Evolutionary conservation across 768 basidiomycete genomes (phyloP).

Genomic region (Mycena chlorophos): DNA sequence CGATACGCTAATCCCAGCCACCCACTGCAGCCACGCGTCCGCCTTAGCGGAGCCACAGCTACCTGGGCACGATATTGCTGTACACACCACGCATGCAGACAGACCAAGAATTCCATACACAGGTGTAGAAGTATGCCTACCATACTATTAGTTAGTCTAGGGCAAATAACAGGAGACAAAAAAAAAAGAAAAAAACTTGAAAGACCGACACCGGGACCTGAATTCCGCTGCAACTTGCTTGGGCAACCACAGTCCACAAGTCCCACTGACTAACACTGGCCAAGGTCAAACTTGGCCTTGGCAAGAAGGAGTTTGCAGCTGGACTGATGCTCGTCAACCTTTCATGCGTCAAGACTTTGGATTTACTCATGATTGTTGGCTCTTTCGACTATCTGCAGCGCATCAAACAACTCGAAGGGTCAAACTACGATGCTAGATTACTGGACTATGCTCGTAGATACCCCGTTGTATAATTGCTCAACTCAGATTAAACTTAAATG

Average conservation of each 20-base stretch:
- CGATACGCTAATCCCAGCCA: no score
- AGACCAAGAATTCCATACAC: neutral
- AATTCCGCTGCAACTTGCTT: slow-evolving; percentile 61
- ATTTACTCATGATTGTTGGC: no score
- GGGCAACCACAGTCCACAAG: slow-evolving; percentile 77
- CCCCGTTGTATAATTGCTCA: no score
- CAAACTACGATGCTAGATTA: no score
- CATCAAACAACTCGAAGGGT: no score
- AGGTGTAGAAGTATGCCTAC: neutral
- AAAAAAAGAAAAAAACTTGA: neutral
- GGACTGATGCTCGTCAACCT: slow-evolving; percentile 2
- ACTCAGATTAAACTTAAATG: no score
- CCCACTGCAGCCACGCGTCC: no score
- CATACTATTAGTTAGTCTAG: neutral
- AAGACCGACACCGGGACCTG: slow-evolving; percentile 24
- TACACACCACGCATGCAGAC: neutral
- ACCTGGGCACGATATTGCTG: neutral
- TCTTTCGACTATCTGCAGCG: no score
- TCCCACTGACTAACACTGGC: slow-evolving; percentile 72
- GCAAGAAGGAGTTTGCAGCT: slow-evolving; percentile 1
- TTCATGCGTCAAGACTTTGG: slow-evolving; percentile 2
- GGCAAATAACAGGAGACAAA: neutral
- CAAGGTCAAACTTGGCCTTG: slow-evolving; percentile 63
- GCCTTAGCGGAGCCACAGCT: neutral
- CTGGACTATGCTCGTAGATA: no score